A percentile compares a stretch with the other conserved stretches of the same genome.
phyloP scores from a whole-genome alignment of 2,329 filamentous ascomycete species.

The Fusarium tupiense region DNA sequence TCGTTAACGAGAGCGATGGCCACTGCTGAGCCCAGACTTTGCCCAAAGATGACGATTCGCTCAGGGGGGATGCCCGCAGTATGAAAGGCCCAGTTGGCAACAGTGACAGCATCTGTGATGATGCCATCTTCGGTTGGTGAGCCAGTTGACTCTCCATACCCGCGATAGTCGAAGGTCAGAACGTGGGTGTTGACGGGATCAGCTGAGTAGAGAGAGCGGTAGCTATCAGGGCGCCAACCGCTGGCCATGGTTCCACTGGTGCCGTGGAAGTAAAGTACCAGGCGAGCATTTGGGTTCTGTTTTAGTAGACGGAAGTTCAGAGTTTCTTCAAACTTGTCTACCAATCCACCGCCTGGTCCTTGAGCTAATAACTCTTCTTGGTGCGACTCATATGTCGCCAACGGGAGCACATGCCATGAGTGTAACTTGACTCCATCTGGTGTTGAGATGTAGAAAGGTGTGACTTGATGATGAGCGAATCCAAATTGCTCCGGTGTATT shows the following conservation, averaged over 20 bases:
- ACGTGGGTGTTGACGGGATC: slow-evolving; percentile 64
- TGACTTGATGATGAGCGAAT: slow-evolving; percentile 75
- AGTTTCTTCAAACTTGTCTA: slow-evolving; percentile 24
- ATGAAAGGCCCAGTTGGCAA: slow-evolving; percentile 64
- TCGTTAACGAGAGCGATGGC: slow-evolving; percentile 49
- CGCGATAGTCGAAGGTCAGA: slow-evolving; percentile 69
- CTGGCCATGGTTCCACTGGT: slow-evolving; percentile 66
- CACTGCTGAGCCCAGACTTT: slow-evolving; percentile 64
- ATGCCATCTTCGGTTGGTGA: slow-evolving; percentile 65
- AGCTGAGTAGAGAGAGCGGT: slow-evolving; percentile 63
- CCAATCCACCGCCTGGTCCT: not conserved
- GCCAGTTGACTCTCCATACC: slow-evolving; percentile 65
- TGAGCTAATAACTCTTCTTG: slow-evolving; percentile 54
- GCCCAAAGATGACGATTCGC: slow-evolving; percentile 67
- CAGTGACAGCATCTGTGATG: slow-evolving; percentile 60
- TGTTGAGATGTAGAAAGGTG: slow-evolving; percentile 73
- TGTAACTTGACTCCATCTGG: slow-evolving; percentile 73
- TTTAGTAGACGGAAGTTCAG: slow-evolving; percentile 55
- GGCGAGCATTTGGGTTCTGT: slow-evolving; percentile 54
- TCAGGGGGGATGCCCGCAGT: slow-evolving; percentile 61
- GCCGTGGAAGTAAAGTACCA: slow-evolving; percentile 65
- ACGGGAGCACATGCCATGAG: slow-evolving; percentile 77
- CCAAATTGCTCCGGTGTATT: slow-evolving; percentile 74
- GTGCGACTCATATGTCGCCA: slow-evolving; percentile 57
- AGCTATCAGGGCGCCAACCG: slow-evolving; percentile 63